These are phyloP conservation scores for Eucalyptus dawsonii DNA, from an alignment of 345 rosid species.

Conservation along the genomic window DNA sequence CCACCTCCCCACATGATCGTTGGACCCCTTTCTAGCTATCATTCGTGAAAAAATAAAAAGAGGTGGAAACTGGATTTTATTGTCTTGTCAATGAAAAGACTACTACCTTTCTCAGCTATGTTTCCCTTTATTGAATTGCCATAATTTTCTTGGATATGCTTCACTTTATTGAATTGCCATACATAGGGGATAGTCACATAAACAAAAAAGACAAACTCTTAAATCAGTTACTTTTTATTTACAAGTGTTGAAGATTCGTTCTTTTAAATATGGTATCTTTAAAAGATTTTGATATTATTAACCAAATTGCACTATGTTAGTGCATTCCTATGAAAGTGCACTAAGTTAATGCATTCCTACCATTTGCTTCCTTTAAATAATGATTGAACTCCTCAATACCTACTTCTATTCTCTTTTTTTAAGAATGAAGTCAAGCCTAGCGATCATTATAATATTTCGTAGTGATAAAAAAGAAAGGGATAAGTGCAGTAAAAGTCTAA, in stretches of 20 bases:
- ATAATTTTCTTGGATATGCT: not conserved
- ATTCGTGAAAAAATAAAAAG: not conserved
- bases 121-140: no score
- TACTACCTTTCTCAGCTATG: not conserved
- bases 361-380: not conserved
- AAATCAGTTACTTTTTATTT: not conserved
- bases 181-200: not conserved
- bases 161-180: not conserved
- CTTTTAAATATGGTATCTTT: no score
- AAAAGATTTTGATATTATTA: no score
- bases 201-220: not conserved
- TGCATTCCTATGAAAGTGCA: not conserved
- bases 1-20: not conserved
- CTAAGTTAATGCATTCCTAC: no score
- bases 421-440: not conserved
- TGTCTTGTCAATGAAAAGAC: not conserved
- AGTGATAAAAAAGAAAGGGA: not conserved
- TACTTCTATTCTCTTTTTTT: not conserved
- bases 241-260: not conserved
- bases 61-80: not conserved
- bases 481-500: no score
- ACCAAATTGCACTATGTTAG: not conserved
- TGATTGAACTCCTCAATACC: not conserved
- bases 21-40: not conserved
- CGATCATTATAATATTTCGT: not conserved